Conservation (phyloP, 192 early-diverging fungal species). For the Rhizophagus clarus region DNA sequence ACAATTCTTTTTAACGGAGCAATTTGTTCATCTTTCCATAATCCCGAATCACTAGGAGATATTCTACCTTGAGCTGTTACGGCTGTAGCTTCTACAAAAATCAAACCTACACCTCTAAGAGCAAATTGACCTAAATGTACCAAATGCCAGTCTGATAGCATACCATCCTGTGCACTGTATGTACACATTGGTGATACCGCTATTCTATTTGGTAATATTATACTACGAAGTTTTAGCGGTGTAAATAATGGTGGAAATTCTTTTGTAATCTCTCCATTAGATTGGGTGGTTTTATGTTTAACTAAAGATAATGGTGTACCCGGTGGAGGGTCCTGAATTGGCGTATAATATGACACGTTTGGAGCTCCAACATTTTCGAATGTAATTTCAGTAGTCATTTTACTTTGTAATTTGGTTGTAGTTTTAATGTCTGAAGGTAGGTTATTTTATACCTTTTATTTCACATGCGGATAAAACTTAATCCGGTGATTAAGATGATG, state of each 20-base stretch:
- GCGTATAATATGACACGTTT: background rate
- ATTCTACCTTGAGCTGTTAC: slow-evolving; percentile 79
- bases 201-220: slow-evolving; percentile 77
- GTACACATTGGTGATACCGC: slow-evolving; percentile 84
- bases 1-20: slow-evolving; percentile 60
- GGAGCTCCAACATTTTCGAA: background rate
- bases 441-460: too few relatives aligned
- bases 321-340: too few relatives aligned
- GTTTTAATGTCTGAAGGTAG: background rate
- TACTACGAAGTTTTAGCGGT: slow-evolving; percentile 65
- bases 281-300: background rate
- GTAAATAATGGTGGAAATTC: slow-evolving; percentile 52
- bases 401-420: background rate
- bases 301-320: background rate
- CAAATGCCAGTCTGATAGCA: slow-evolving; percentile 67
- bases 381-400: background rate
- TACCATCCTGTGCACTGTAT: slow-evolving; percentile 71
- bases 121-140: slow-evolving; percentile 70
- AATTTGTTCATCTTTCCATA: slow-evolving; percentile 85
- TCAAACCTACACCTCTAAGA: slow-evolving; percentile 74
- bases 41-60: slow-evolving; percentile 72
- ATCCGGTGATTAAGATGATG: too few relatives aligned
- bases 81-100: slow-evolving; percentile 78
- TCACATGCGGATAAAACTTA: too few relatives aligned
- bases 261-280: background rate